phyloP scores from a whole-genome alignment of 495 filamentous ascomycete species.

The Penicillium macrosclerotiorum region DNA sequence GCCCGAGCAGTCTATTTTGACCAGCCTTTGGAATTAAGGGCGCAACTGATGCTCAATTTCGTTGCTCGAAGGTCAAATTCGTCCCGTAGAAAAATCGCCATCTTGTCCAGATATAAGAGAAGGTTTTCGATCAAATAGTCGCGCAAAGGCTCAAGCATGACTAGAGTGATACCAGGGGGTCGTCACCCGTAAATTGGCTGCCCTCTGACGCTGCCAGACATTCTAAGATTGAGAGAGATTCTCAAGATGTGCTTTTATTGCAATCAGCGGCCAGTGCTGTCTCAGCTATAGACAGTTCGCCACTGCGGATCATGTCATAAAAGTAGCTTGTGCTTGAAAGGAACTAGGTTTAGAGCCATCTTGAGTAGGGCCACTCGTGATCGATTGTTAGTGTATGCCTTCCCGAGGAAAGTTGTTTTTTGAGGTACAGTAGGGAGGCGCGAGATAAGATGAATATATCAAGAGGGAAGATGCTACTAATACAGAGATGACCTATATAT shows the following conservation, averaged over 20 bases:
- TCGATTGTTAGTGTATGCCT: constrained; percentile 2
- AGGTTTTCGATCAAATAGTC: constrained; percentile 23
- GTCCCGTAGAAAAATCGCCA: constrained; percentile 20
- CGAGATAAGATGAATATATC: too few species aligned
- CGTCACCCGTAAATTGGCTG: constrained; percentile 22
- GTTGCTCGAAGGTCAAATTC: too few species aligned
- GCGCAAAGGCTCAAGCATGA: constrained; percentile 26
- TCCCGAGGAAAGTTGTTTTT: background rate
- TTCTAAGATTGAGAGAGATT: constrained; percentile 27
- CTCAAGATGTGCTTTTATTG: constrained; percentile 21
- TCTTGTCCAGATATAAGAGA: constrained; percentile 23
- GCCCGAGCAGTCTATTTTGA: too few species aligned
- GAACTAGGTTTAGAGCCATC: constrained; percentile 15
- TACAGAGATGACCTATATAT: too few species aligned
- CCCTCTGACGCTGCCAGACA: constrained; percentile 28
- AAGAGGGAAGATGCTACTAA: too few species aligned
- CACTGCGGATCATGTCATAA: constrained; percentile 20
- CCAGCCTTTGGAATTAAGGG: too few species aligned
- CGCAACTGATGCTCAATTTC: too few species aligned
- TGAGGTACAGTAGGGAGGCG: too few species aligned
- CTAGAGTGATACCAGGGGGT: constrained; percentile 16
- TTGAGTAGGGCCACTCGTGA: constrained; percentile 3
- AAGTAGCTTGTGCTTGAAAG: constrained; percentile 10
- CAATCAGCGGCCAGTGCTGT: constrained; percentile 17
- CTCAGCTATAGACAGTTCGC: constrained; percentile 14